A percentile compares a stretch with the other conserved stretches of the same genome.
phyloP scores from a whole-genome alignment of 768 basidiomycete genomes.

The Boletus reticuloceps region DNA sequence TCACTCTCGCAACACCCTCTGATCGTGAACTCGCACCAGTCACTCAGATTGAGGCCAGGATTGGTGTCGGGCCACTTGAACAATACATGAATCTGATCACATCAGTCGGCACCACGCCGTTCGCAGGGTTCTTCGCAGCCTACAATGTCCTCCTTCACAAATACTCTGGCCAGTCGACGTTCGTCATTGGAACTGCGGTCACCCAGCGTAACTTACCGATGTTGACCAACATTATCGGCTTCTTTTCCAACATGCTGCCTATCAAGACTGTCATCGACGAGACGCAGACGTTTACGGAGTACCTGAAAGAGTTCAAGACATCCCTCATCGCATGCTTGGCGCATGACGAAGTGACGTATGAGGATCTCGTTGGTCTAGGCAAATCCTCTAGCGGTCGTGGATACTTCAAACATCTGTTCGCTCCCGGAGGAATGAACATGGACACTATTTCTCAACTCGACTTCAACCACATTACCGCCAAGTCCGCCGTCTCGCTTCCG shows the following conservation, averaged over 20 bases:
- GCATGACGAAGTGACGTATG: slow-evolving; percentile 30
- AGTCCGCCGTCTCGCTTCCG: slow-evolving; percentile 22
- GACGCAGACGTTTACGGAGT: slow-evolving; percentile 21
- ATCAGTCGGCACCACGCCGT: slow-evolving; percentile 19
- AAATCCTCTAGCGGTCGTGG: slow-evolving; percentile 25
- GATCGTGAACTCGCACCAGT: slow-evolving; percentile 26
- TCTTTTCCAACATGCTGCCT: slow-evolving; percentile 32
- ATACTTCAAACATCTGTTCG: slow-evolving; percentile 33
- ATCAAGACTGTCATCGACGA: slow-evolving; percentile 29
- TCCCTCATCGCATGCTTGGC: slow-evolving; percentile 20
- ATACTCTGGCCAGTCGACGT: slow-evolving; percentile 29
- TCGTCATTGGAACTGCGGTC: slow-evolving; percentile 30
- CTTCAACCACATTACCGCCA: slow-evolving; percentile 11
- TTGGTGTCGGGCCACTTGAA: slow-evolving; percentile 16
- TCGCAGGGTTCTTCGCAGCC: slow-evolving; percentile 31
- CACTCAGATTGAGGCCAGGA: slow-evolving; percentile 27
- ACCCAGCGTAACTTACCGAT: slow-evolving; percentile 31
- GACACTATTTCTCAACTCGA: slow-evolving; percentile 24
- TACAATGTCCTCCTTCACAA: slow-evolving; percentile 35
- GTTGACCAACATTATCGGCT: slow-evolving; percentile 26
- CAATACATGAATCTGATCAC: slow-evolving; percentile 20
- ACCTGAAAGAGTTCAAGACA: slow-evolving; percentile 23
- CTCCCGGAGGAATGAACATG: slow-evolving; percentile 29
- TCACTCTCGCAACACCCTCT: slow-evolving; percentile 26
- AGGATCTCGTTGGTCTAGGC: slow-evolving; percentile 28